A percentile compares a stretch with the other conserved stretches of the same genome.
These are phyloP conservation scores for Lactuca sativa DNA, from an alignment of 129 eudicot genomes.

Conservation along the genomic window DNA sequence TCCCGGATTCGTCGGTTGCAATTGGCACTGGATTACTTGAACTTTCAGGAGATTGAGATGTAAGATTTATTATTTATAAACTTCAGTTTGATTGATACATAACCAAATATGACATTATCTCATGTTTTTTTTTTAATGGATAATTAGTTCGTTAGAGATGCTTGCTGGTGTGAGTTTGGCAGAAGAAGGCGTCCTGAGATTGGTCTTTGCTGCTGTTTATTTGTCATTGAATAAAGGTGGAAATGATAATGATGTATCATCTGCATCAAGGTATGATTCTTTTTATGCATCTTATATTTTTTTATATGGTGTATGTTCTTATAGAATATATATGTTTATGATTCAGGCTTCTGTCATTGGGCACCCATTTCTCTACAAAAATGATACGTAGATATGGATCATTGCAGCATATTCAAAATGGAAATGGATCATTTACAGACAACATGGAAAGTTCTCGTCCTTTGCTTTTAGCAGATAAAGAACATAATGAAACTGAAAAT, in stretches of 20 bases:
- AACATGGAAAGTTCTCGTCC: conserved; percentile 35
- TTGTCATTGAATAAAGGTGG: conserved; percentile 60
- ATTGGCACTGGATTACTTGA: conserved; percentile 83
- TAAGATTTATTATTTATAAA: conserved; percentile 35
- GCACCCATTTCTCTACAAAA: conserved; percentile 70
- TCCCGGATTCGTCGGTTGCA: conserved; percentile 91
- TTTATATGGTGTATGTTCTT: conserved; percentile 12
- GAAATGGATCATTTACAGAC: conserved; percentile 23
- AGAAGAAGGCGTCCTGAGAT: conserved; percentile 84
- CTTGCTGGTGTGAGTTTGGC: conserved; percentile 76
- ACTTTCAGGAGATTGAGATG: conserved; percentile 82
- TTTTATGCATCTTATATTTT: background rate
- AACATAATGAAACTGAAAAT: conserved; percentile 35
- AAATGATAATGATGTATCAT: conserved; percentile 72
- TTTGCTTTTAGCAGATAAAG: conserved; percentile 43
- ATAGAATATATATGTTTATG: conserved; percentile 26
- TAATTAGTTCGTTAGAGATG: conserved; percentile 79
- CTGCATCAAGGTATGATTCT: conserved; percentile 69
- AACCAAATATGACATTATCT: conserved; percentile 3
- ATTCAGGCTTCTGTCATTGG: conserved; percentile 79
- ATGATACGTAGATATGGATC: conserved; percentile 72
- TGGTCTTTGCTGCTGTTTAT: conserved; percentile 81
- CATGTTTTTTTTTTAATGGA: conserved; percentile 39
- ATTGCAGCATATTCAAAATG: conserved; percentile 53
- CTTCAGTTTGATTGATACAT: conserved; percentile 20